Percentiles rank a stretch among this genome's conserved stretches.
Conservation (phyloP, 495 filamentous ascomycete species). For the Penicillium subrubescens region DNA sequence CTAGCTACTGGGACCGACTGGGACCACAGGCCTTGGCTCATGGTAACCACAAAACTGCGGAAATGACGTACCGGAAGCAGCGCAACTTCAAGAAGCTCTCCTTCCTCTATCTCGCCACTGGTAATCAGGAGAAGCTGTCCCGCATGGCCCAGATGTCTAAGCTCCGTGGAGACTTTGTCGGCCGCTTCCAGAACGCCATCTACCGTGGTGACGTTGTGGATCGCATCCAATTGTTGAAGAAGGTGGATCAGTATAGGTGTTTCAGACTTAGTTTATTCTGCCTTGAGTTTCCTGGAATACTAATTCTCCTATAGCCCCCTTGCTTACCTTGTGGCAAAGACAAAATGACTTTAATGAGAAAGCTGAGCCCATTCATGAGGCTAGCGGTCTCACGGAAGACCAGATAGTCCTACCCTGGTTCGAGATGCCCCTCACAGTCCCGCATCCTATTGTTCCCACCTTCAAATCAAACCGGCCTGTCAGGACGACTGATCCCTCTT, state of each 20-base stretch:
- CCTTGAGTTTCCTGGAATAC: neutral
- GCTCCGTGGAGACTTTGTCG: slow-evolving; percentile 91
- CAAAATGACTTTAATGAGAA: slow-evolving; percentile 86
- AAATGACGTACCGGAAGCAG: slow-evolving; percentile 98
- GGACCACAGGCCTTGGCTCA: slow-evolving; percentile 89
- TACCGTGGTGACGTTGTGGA: slow-evolving; percentile 91
- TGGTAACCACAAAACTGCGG: slow-evolving; percentile 94
- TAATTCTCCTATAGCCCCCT: slow-evolving; percentile 60
- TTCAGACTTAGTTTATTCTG: too few relatives aligned
- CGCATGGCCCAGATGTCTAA: slow-evolving; percentile 99
- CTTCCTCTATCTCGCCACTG: slow-evolving; percentile 94
- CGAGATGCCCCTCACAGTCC: slow-evolving; percentile 64
- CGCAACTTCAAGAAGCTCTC: slow-evolving; percentile 98
- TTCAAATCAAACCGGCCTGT: slow-evolving; percentile 93
- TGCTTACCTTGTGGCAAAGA: slow-evolving; percentile 93
- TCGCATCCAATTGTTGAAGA: slow-evolving; percentile 96
- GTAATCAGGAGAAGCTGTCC: slow-evolving; percentile 85
- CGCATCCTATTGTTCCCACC: slow-evolving; percentile 80
- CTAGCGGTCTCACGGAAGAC: slow-evolving; percentile 88
- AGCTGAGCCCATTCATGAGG: slow-evolving; percentile 86
- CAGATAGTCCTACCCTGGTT: slow-evolving; percentile 76
- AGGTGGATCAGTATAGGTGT: slow-evolving; percentile 68
- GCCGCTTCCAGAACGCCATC: slow-evolving; percentile 92
- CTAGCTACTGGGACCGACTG: slow-evolving; percentile 87
- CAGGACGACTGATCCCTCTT: slow-evolving; percentile 85